Percentiles rank a stretch among this genome's conserved stretches.
Conservation (phyloP, 108 stramenopile species). For the Skeletonema potamos region DNA sequence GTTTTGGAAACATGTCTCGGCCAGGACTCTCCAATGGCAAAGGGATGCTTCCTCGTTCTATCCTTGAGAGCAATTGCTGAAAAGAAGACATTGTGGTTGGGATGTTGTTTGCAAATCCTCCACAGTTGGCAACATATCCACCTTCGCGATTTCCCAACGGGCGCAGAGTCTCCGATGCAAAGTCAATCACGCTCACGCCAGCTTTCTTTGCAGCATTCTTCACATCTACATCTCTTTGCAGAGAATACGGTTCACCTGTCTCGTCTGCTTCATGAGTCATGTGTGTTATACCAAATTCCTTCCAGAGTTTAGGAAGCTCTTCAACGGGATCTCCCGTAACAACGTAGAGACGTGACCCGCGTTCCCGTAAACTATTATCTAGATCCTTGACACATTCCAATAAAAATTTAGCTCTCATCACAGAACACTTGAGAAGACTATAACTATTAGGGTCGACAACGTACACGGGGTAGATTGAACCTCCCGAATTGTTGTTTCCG, state of each 20-base stretch:
- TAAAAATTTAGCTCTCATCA: conserved; percentile 82
- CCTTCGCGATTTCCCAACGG: conserved; percentile 34
- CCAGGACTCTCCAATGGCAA: conserved; percentile 30
- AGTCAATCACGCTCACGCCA: conserved; percentile 52
- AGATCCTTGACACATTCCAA: conserved; percentile 82
- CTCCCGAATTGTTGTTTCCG: neutral
- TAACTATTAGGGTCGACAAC: conserved; percentile 82
- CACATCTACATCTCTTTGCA: conserved; percentile 61
- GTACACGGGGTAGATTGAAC: conserved; percentile 63
- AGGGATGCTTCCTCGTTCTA: conserved; percentile 38
- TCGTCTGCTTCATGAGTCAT: conserved; percentile 76
- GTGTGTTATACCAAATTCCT: conserved; percentile 56
- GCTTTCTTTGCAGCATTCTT: conserved; percentile 42
- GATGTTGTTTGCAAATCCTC: conserved; percentile 22
- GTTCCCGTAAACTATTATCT: conserved; percentile 60
- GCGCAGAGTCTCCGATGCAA: conserved; percentile 50
- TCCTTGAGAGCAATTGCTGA: conserved; percentile 51
- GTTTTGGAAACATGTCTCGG: conserved; percentile 14
- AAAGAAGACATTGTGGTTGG: conserved; percentile 60
- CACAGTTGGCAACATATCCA: conserved; percentile 37
- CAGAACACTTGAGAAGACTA: conserved; percentile 59
- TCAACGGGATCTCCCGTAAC: conserved; percentile 76
- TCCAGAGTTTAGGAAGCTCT: conserved; percentile 66
- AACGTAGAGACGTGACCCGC: conserved; percentile 73
- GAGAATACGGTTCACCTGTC: conserved; percentile 64